A percentile compares a stretch with the other conserved stretches of the same genome.
These are phyloP conservation scores for Mucor velutinosus DNA, from an alignment of 371 early-diverging fungal genomes.

Conservation along the genomic window DNA sequence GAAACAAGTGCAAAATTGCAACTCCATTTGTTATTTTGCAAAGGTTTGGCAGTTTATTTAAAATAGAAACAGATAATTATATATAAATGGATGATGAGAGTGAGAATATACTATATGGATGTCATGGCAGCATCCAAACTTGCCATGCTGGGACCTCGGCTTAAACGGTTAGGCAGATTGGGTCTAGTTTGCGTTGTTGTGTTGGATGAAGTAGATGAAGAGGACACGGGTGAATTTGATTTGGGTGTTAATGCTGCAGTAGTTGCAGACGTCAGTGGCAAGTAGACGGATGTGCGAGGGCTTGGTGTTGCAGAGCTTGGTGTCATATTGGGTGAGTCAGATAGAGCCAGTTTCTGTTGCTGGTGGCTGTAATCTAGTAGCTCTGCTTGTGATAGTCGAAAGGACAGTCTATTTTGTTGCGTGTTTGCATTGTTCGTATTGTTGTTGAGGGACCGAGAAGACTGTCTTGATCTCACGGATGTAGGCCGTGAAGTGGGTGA, in stretches of 20 bases:
- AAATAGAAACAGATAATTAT: too few species aligned
- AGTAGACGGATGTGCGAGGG: not conserved
- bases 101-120: conserved; percentile 5
- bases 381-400: conserved; percentile 33
- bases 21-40: too few species aligned
- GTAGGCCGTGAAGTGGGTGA: conserved; percentile 7
- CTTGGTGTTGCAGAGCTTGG: not conserved
- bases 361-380: conserved; percentile 33
- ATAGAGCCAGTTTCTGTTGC: conserved; percentile 3
- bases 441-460: not conserved
- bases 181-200: not conserved
- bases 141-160: conserved; percentile 32
- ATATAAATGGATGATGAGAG: too few species aligned
- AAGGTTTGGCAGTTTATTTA: too few species aligned
- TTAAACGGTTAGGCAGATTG: conserved; percentile 13
- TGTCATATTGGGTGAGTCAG: not conserved
- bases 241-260: not conserved
- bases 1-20: too few species aligned
- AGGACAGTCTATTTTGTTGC: conserved; percentile 6
- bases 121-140: conserved; percentile 36
- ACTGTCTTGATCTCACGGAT: conserved; percentile 26
- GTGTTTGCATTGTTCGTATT: not conserved
- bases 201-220: not conserved
- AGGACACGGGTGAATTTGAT: not conserved
- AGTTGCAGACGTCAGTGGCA: not conserved